A percentile compares a stretch with the other conserved stretches of the same genome.
Evolutionary conservation across 1,139 yeast species (phyloP).

Genomic region (Kodamaea derodonti): DNA sequence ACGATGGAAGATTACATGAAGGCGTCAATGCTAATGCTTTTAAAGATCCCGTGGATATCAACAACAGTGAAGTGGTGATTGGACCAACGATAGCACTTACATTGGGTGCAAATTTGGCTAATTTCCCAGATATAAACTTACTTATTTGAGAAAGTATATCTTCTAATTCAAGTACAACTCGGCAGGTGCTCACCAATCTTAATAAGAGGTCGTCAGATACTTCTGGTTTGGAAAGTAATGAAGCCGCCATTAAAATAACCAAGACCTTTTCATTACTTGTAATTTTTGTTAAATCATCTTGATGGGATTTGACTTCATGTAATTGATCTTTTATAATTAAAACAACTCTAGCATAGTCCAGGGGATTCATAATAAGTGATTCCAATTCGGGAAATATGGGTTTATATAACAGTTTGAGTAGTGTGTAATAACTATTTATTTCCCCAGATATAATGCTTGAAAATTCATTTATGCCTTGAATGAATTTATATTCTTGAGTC

Average conservation of each 20-base stretch:
- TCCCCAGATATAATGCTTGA: constrained; percentile 57
- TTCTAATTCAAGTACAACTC: constrained; percentile 44
- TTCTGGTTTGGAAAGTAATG: constrained; percentile 18
- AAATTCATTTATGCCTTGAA: constrained; percentile 54
- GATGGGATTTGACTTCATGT: constrained; percentile 27
- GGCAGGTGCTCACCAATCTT: constrained; percentile 44
- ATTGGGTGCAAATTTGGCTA: constrained; percentile 74
- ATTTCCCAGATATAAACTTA: constrained; percentile 52
- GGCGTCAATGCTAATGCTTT: constrained; percentile 69
- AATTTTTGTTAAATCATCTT: constrained; percentile 34
- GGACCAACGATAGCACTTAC: constrained; percentile 70
- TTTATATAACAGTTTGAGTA: constrained; percentile 51
- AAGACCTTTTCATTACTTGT: constrained; percentile 63
- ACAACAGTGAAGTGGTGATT: constrained; percentile 66
- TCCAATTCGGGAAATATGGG: constrained; percentile 71
- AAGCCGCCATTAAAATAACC: constrained; percentile 72
- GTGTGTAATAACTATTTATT: constrained; percentile 45
- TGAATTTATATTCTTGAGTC: constrained; percentile 44
- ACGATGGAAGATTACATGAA: constrained; percentile 75
- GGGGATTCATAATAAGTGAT: constrained; percentile 57
- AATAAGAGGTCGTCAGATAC: constrained; percentile 31
- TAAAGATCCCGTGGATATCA: constrained; percentile 71
- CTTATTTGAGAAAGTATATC: constrained; percentile 44
- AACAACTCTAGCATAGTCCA: constrained; percentile 59
- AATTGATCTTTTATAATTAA: constrained; percentile 50